Base-by-base conservation (phyloP, 2,329 filamentous ascomycete species). In the Triangularia verruculosa region DNA sequence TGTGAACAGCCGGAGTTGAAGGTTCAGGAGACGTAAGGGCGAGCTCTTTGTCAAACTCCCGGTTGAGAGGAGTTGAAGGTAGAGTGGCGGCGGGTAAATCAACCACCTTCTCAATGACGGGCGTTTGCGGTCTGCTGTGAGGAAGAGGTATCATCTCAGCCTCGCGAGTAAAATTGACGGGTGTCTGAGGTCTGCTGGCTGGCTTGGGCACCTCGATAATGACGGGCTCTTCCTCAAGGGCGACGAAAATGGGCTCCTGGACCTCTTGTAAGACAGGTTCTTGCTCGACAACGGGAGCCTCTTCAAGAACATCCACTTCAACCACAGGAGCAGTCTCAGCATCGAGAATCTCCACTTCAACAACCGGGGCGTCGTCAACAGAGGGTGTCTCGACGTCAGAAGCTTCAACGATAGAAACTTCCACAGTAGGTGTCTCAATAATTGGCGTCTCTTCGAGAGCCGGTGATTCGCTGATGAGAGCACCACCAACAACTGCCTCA, bases 191-290 rank as follows among this genome's bases (percentile, higher is more conserved):
- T 59, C 54, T 65, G 58, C 55, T 69, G 30, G 57, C 11, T 28
- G 64, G 61, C 57, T 68, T 70, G 51, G 69, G 65, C 34, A 72
- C 67, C 66, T 72, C 72, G 61, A 71, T 67, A 15, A 69, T 70
- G 32, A 17, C 47, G 39, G 13, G 28, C 20, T 51, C 32, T 25
- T 61, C 57, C 6, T 17, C 28, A 12, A 22, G 15, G 4, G 32
- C 3, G 9, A 47, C 13, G n/a, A 20, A n/a, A 20, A 39, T 7
- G 17, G 34, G 13, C 39, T 47, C 39, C 13, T 47, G 34, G 6
- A 32, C 20, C 52, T 74, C 71, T 20, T 34, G 5, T 4, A 22
- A 15, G 28, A 32, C 56, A 34, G 28, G 28, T 22, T 67, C 53
- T 39, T 71, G 65, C 68, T 69, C 67, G 51, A 70, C 63, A 60